Evolutionary conservation across 768 basidiomycete species (phyloP).

Genomic region (Auriculariales sp.): DNA sequence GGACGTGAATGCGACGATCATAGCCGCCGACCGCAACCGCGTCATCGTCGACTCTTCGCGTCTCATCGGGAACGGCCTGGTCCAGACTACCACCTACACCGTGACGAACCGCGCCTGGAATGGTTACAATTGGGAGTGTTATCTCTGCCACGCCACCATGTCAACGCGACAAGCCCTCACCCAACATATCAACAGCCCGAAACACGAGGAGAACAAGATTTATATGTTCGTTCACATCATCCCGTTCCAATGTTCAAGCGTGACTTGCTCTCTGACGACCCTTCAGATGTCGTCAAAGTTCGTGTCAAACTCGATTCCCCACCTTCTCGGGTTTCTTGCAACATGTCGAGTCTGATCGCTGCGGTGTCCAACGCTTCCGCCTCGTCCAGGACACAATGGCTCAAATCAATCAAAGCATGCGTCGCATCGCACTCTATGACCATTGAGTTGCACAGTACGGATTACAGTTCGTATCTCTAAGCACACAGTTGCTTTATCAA

Average conservation of each 20-base stretch:
- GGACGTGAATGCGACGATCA: conserved; percentile 25
- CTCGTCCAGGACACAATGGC: conserved; percentile 26
- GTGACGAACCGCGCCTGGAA: conserved; percentile 30
- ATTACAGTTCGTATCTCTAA: no score
- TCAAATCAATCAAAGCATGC: no score
- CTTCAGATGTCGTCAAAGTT: conserved; percentile 27
- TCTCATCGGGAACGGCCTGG: conserved; percentile 21
- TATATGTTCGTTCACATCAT: conserved; percentile 19
- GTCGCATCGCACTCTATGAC: no score
- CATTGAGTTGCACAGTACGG: no score
- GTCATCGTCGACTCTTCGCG: conserved; percentile 42
- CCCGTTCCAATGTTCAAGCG: no score
- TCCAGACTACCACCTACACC: conserved; percentile 8
- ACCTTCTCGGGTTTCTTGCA: conserved; percentile 45
- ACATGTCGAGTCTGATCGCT: conserved; percentile 51
- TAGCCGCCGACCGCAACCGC: conserved; percentile 27
- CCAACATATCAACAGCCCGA: conserved; percentile 48
- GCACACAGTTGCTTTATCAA: no score
- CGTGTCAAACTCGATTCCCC: conserved; percentile 28
- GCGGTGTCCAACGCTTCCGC: conserved; percentile 37
- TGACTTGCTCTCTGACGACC: no score
- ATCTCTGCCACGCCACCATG: conserved; percentile 38
- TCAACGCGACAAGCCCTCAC: conserved; percentile 32
- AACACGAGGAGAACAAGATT: conserved; percentile 34
- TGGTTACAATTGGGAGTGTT: conserved; percentile 40